A percentile compares a stretch with the other conserved stretches of the same genome.
Conservation (phyloP, 2,329 filamentous ascomycete species). For the Tolypocladium paradoxum region DNA sequence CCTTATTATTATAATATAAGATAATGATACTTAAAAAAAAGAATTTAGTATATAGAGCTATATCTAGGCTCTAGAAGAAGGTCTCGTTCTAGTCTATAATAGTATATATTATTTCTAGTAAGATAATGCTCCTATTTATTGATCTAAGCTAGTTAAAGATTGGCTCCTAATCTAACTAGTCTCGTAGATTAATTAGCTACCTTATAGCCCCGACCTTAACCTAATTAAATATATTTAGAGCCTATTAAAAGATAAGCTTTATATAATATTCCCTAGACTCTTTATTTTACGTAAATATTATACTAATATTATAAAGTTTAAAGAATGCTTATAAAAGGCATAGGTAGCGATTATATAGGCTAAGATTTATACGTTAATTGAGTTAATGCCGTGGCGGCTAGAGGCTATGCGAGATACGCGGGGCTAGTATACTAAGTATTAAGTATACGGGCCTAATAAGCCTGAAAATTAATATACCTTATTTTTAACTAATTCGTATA, state of each 20-base stretch:
- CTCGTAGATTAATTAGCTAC: not conserved
- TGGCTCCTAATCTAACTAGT: not conserved
- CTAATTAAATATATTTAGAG: not conserved
- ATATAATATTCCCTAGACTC: not conserved
- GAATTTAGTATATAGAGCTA: not conserved
- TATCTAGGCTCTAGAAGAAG: not conserved
- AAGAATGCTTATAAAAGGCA: no score
- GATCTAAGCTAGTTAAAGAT: no score
- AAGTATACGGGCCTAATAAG: no score
- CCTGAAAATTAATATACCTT: no score
- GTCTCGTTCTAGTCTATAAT: not conserved
- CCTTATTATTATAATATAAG: not conserved
- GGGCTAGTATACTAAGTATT: not conserved
- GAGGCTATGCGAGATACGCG: not conserved
- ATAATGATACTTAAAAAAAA: not conserved
- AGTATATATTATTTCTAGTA: not conserved
- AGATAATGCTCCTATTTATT: not conserved
- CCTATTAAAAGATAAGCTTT: not conserved
- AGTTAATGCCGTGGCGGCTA: not conserved
- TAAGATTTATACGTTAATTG: no score
- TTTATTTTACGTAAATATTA: no score
- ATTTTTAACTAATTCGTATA: no score
- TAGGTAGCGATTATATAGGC: no score
- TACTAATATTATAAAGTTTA: no score
- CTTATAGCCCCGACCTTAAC: not conserved